Conservation (phyloP, 2,329 filamentous ascomycete genomes). For the Zasmidium cellare region DNA sequence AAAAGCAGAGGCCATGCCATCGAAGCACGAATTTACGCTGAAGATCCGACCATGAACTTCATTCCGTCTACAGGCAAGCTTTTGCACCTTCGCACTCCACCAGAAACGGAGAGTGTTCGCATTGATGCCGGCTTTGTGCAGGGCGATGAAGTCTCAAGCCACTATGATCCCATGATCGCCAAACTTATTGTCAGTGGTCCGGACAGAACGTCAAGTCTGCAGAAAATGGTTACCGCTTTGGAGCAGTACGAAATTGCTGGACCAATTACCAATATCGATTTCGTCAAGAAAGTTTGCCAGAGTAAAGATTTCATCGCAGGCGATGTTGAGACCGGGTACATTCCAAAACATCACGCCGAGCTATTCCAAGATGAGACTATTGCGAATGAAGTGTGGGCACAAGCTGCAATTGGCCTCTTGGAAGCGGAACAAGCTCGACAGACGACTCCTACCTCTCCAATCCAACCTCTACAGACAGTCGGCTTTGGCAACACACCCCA, state of each 20-base stretch:
- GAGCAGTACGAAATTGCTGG: conserved; percentile 91
- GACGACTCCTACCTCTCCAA: conserved; percentile 22
- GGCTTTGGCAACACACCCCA: conserved; percentile 62
- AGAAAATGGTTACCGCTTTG: conserved; percentile 76
- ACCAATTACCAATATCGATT: conserved; percentile 93
- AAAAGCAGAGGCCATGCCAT: conserved; percentile 78
- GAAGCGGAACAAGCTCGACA: conserved; percentile 42
- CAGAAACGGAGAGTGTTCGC: conserved; percentile 69
- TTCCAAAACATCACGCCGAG: conserved; percentile 79
- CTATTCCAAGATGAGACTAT: conserved; percentile 66
- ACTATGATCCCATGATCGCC: conserved; percentile 98
- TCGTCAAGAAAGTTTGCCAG: conserved; percentile 82
- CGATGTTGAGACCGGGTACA: conserved; percentile 94
- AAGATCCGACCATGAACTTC: conserved; percentile 89
- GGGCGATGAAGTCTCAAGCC: conserved; percentile 88
- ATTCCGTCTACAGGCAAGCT: conserved; percentile 90
- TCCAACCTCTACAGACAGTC: conserved; percentile 38
- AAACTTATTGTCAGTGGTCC: conserved; percentile 90
- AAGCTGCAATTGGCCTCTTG: conserved; percentile 76
- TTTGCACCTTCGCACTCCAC: conserved; percentile 76
- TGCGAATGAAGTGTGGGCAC: conserved; percentile 74
- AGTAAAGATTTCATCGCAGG: conserved; percentile 81
- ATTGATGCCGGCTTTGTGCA: conserved; percentile 92
- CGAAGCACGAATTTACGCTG: conserved; percentile 94
- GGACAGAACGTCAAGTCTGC: conserved; percentile 76